Evolutionary conservation across 1,284 basidiomycete species (phyloP).

Genomic region (Rhodotorula sp.): DNA sequence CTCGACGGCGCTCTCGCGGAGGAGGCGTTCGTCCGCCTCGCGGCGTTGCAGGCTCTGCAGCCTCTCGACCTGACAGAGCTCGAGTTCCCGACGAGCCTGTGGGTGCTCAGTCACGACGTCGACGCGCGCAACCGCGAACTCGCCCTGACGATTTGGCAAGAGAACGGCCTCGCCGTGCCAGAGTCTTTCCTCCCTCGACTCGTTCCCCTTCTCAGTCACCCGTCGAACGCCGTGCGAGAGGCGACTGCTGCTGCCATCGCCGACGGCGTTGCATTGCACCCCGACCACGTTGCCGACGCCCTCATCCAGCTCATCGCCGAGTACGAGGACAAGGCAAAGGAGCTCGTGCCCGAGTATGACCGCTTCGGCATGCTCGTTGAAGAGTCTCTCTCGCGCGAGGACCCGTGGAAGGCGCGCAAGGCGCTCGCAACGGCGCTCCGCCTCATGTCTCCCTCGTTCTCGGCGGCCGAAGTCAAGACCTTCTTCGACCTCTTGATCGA

Average conservation of each 20-base stretch:
- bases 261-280: constrained; percentile 72
- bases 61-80: constrained; percentile 92
- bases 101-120: constrained; percentile 84
- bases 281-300: constrained; percentile 61
- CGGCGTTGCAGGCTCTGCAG: constrained; percentile 86
- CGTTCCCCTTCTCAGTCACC: constrained; percentile 75
- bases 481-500: constrained; percentile 87
- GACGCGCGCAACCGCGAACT: constrained; percentile 88
- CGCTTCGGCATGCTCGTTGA: constrained; percentile 82
- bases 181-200: constrained; percentile 67
- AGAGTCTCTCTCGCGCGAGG: constrained; percentile 80
- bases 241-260: constrained; percentile 73
- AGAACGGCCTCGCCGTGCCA: constrained; percentile 88
- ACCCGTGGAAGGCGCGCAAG: constrained; percentile 83
- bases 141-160: constrained; percentile 85
- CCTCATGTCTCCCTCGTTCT: constrained; percentile 67
- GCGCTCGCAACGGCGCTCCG: constrained; percentile 73
- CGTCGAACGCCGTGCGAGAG: constrained; percentile 74
- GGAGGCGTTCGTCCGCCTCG: constrained; percentile 83
- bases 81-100: constrained; percentile 86
- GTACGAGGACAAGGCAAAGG: constrained; percentile 84
- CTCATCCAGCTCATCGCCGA: constrained; percentile 61
- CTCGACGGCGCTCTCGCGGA: constrained; percentile 75
- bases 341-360: constrained; percentile 72
- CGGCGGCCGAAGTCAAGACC: constrained; percentile 64